A percentile compares a stretch with the other conserved stretches of the same genome.
Conservation (phyloP, 2,329 filamentous ascomycete genomes). For the Aureobasidium musti region DNA sequence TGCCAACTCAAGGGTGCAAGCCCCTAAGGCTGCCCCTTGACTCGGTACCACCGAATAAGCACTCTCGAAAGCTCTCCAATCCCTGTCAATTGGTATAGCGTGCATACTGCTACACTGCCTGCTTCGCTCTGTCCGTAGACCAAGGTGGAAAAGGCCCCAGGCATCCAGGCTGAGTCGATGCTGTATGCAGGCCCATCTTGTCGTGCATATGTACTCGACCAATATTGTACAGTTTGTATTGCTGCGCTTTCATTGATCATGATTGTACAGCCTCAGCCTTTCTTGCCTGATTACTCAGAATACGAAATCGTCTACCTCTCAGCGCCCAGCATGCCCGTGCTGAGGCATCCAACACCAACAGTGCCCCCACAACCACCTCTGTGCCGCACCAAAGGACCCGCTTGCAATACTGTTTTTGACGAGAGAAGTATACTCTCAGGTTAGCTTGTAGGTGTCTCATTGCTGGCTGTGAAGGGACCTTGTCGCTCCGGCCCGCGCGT, state of each 20-base stretch:
- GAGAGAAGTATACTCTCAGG: not conserved
- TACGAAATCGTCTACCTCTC: not conserved
- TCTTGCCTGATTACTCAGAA: conserved; percentile 8
- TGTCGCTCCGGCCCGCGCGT: not conserved
- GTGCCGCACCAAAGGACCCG: conserved; percentile 16
- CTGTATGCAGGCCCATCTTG: not conserved
- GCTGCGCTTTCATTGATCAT: not conserved
- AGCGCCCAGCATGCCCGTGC: conserved; percentile 10
- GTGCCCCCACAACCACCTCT: conserved; percentile 8
- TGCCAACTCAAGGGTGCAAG: not conserved
- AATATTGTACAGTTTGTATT: not conserved
- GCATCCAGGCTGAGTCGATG: conserved; percentile 12
- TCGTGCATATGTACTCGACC: conserved; percentile 20
- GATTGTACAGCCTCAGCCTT: conserved; percentile 17
- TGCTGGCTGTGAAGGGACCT: not conserved
- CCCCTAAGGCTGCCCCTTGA: not conserved
- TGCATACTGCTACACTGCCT: not conserved
- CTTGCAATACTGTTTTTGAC: conserved; percentile 1
- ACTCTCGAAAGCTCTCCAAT: not conserved
- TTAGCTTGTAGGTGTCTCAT: not conserved
- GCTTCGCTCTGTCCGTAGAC: not conserved
- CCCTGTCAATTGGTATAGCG: not conserved
- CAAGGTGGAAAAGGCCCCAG: not conserved
- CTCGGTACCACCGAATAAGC: not conserved
- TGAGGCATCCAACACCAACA: conserved; percentile 28